Evolutionary conservation across 108 stramenopile genomes (phyloP), one percentile per base, ranked within the genome.

Genomic region (Skeletonema potamos): DNA sequence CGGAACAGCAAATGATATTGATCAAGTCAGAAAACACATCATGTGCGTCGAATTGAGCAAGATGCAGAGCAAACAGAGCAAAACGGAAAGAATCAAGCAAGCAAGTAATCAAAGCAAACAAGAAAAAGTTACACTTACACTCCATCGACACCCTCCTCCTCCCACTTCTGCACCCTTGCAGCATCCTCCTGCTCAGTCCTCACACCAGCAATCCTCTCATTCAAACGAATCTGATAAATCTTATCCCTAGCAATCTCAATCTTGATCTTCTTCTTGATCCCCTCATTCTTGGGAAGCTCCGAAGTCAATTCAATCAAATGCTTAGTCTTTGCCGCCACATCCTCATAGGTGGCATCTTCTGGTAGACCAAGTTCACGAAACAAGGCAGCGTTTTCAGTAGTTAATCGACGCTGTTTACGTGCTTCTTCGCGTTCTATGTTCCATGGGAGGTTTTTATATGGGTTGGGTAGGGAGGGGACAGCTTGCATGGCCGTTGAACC

Each of bases 331-430:
- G 66, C 88, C 12, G 79, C 76, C 56, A 95, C 86, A 63, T 95
- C 88, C 62, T 95, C 93, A 77, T 89, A 95, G 54, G 87, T 82
- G 32, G 93, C 91, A 73, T 89, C 89, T 46, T 89, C 84, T 28
- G 88, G 81, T 77, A 95, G 81, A 9, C 93, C 93, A 59, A 95
- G 62, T 82, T 92, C 86, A 27, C 93, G 85, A 59, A 92, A 87
- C 55, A 95, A 66, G 39, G 70, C 69, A 43, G 89, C 87, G 20
- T 83, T 86, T 46, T 89, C 93, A 15, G 54, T 46, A 28, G 74
- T 64, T 37, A 93, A 51, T 8, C 83, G 79, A 70, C 89, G 84
- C 10, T 84, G 79, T 59, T 84, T 39, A 22, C 85, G 77, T 36
- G 71, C 39, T 17, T 82, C 46, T 48, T 91, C 89, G 34, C 85